Evolutionary conservation across 2,329 filamentous ascomycete genomes (phyloP).

Genomic region (Penicillium sp.): DNA sequence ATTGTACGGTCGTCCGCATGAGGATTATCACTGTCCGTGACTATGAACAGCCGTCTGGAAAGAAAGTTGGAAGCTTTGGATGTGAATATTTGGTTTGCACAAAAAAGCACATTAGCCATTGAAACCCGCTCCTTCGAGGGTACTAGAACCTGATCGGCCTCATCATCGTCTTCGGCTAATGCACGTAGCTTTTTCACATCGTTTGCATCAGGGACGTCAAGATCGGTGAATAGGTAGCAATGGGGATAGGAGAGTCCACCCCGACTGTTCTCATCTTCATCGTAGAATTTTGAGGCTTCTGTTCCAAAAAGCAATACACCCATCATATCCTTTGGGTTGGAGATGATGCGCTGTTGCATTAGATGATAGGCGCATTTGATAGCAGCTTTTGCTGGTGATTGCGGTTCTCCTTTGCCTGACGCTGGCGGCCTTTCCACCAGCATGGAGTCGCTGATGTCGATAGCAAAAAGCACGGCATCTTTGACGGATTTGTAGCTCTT

Average conservation of each 20-base stretch:
- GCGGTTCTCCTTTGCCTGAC: slow-evolving; percentile 68
- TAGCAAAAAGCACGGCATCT: slow-evolving; percentile 96
- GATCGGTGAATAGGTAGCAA: slow-evolving; percentile 85
- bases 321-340: slow-evolving; percentile 95
- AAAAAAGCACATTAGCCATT: slow-evolving; percentile 89
- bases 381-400: slow-evolving; percentile 76
- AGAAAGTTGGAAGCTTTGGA: slow-evolving; percentile 92
- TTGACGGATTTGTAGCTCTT: slow-evolving; percentile 88
- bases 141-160: slow-evolving; percentile 63
- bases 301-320: slow-evolving; percentile 91
- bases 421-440: slow-evolving; percentile 61
- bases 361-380: slow-evolving; percentile 91
- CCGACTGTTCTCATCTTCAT: slow-evolving; percentile 56
- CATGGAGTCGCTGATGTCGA: slow-evolving; percentile 89
- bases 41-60: slow-evolving; percentile 87
- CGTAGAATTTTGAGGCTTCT: slow-evolving; percentile 73
- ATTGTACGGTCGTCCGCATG: slow-evolving; percentile 68
- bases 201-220: slow-evolving; percentile 79
- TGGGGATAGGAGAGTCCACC: slow-evolving; percentile 71
- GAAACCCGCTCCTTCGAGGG: slow-evolving; percentile 66
- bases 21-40: slow-evolving; percentile 90
- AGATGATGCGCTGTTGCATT: slow-evolving; percentile 98
- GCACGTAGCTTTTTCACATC: slow-evolving; percentile 77
- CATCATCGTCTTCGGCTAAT: slow-evolving; percentile 74
- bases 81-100: slow-evolving; percentile 93